phyloP scores from a whole-genome alignment of 176 grass and related monocot genomes.

The Guadua angustifolia region DNA sequence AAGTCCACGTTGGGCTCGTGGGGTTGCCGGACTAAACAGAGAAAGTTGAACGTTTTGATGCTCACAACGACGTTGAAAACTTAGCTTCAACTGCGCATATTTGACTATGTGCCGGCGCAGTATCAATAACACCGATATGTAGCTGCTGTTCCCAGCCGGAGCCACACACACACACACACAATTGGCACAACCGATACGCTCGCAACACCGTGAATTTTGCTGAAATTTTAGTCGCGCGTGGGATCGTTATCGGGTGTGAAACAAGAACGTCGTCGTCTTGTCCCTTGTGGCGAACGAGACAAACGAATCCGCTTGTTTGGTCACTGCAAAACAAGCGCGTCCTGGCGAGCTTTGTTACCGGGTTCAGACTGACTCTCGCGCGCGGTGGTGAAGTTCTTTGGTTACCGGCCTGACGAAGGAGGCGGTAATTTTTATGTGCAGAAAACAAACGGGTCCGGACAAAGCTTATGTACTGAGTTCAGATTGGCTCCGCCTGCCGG shows the following conservation, averaged over 20 bases:
- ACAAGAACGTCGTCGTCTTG: background rate
- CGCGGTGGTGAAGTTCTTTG: background rate
- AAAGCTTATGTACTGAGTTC: background rate
- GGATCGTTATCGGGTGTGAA: background rate
- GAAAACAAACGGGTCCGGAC: background rate
- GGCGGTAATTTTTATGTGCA: background rate
- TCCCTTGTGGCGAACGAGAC: background rate
- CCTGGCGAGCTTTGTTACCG: background rate
- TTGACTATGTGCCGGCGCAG: background rate
- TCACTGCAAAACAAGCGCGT: background rate
- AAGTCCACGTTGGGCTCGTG: background rate
- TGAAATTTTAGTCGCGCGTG: background rate
- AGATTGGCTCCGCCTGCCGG: background rate
- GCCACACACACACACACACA: background rate
- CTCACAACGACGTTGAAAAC: slow-evolving; percentile 7
- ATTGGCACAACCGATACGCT: background rate
- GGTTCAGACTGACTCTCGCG: background rate
- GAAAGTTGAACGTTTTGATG: background rate
- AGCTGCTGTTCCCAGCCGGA: background rate
- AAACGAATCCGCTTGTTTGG: background rate
- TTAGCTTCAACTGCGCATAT: background rate
- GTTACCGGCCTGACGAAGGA: background rate
- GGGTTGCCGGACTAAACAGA: background rate
- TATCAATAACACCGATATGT: too few species aligned
- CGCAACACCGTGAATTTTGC: background rate